Evolutionary conservation across 2,329 filamentous ascomycete species (phyloP), one percentile per base, ranked within the genome.

Genomic region (Plectosphaerella plurivora): DNA sequence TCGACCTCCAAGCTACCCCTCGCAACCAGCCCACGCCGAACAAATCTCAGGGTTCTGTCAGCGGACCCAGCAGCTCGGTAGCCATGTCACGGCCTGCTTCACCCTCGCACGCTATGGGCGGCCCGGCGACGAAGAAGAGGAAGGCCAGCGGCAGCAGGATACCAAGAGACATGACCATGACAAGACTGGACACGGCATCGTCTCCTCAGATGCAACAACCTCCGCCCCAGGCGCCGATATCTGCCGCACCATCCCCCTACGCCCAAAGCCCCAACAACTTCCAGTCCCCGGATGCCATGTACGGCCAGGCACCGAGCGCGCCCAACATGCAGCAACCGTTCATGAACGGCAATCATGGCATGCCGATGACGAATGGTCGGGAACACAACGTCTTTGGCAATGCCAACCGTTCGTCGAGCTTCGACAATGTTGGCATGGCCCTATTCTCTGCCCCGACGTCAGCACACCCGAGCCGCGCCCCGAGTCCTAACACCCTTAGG

Each of bases 151-250:
- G 79, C 41, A 81, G 82, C 35, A 89, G 89, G 66, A 73, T 95
- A 14, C 88, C 90, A 1, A 84, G 81, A 16, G 85, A 82, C 15
- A 70, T 96, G 60, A 81, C 86, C 8, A 96, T 96, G 91, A 96
- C 91, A 2, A 84, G 84, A 51, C 75, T 94, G 36, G 88, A 94
- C 59, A 85, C 65, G 59, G 69, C 68, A 55, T 70, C 64, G 51
- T 58, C 55, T 57, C 65, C 63, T 56, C 73, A 67, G 56, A 63
- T 73, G 61, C 63, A 71, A 65, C 69, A 53, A 5, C 60, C 51
- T 49, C 52, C 54, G 37, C 22, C 22, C 22, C 53, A 53, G 4
- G 53, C 53, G 24, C 46, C 48, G 18, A 18, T 35, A 25, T 70
- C 77, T 14, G 60, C 70, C 10, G 68, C 74, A 3, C 72, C 75